Evolutionary conservation across 768 basidiomycete genomes (phyloP), one percentile per base, ranked within the genome.

Genomic region (Cystobasidiopsis lactophilus): DNA sequence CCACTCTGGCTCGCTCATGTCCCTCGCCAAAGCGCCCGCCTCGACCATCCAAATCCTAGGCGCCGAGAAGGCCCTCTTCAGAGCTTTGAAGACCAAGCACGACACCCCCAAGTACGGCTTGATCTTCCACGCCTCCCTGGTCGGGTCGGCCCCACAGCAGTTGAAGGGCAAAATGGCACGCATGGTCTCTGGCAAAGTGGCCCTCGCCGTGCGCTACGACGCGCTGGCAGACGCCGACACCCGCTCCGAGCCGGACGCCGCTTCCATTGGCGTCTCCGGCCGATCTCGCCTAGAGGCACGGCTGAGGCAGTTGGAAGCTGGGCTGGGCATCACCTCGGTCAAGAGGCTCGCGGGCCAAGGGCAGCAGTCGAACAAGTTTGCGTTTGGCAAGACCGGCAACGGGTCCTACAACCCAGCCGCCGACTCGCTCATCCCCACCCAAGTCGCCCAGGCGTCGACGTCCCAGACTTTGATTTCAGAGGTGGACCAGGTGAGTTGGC

Each of bases 101-200:
- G 70, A 71, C 57, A 71, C 70, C 3, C 70, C 70, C 38, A 98
- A 98, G 71, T 96, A 98, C 64, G 93, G 93, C 56, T 73, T 96
- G n/a, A 96, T 98, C 61, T 98, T 95, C 69, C 93, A 96, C 70
- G 86, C 91, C 37, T 93, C 88, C 1, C 74, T 98, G 51, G 82
- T 96, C 59, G 91, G 91, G 31, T 88, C 93, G 72, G 89, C 91
- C 44, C 85, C 91, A 39, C 85, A 85, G 54, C 95, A 95, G 70
- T 75, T 95, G 59, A 98, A 96, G 74, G 91, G 91, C 62, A 98
- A 95, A 80, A 96, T 96, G 93, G 93, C 93, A 21, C 84, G 93
- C 63, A 98, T 98, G 93, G 86, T 96, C 29, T 89, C 93, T 46
- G 96, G 93, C 45, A 98, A 98, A 72, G 79, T 91, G 3, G 84